Evolutionary conservation across 371 early-diverging fungal genomes (phyloP).

Genomic region (Syncephalastrum monosporum): DNA sequence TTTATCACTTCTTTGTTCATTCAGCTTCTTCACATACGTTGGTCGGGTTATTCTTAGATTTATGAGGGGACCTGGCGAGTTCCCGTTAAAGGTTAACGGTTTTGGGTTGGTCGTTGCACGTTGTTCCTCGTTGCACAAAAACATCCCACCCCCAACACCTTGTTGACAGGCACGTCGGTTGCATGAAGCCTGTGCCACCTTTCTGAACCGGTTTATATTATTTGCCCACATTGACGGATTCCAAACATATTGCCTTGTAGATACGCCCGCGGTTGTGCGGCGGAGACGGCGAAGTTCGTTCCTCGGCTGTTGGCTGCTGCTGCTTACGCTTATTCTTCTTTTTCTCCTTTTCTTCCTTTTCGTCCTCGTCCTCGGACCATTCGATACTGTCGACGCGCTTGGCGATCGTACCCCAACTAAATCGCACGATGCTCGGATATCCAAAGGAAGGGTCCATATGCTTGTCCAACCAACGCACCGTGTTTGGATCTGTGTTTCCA

Average conservation of each 20-base stretch:
- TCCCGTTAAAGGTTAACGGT: conserved; percentile 15
- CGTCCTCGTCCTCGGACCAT: conserved; percentile 37
- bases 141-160: background rate
- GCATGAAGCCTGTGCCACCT: conserved; percentile 1
- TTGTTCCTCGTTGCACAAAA: conserved; percentile 14
- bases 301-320: background rate
- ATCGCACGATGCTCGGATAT: conserved; percentile 89
- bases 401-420: conserved; percentile 94
- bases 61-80: conserved; percentile 5
- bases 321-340: conserved; percentile 10
- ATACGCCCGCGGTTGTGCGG: conserved; percentile 3
- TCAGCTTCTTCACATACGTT: background rate
- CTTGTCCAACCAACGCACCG: conserved; percentile 84
- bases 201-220: conserved; percentile 1
- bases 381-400: conserved; percentile 65
- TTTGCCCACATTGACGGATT: conserved; percentile 4
- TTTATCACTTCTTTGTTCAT: no score
- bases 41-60: conserved; percentile 9
- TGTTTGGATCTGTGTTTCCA: conserved; percentile 80
- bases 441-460: conserved; percentile 91
- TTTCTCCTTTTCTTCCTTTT: conserved; percentile 8
- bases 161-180: conserved; percentile 5
- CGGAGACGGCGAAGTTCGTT: background rate
- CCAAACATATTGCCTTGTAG: conserved; percentile 15
- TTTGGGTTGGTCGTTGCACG: conserved; percentile 13